Percentiles rank a stretch among this genome's conserved stretches.
These are phyloP conservation scores for Rhizopus stolonifer DNA, from an alignment of 371 early-diverging fungal species.

Conservation along the genomic window DNA sequence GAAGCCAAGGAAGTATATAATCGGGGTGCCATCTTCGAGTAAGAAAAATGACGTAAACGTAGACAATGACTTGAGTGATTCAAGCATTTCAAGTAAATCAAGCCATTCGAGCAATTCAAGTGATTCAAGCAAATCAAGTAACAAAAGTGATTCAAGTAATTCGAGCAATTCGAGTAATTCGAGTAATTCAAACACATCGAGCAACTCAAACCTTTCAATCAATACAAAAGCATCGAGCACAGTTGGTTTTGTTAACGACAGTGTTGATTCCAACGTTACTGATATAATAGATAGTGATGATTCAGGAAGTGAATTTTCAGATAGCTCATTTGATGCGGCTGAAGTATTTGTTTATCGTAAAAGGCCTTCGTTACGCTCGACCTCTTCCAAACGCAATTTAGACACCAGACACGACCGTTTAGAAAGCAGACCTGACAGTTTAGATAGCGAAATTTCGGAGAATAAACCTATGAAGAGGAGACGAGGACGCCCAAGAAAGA, in stretches of 20 bases:
- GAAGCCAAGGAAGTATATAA: no score
- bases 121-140: no score
- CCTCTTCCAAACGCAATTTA: background rate
- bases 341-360: background rate
- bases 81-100: no score
- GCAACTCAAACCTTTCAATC: background rate
- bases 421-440: background rate
- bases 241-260: background rate
- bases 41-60: no score
- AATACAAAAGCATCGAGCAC: background rate
- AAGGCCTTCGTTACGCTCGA: background rate
- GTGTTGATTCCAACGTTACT: background rate
- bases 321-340: background rate
- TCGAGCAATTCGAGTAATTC: no score
- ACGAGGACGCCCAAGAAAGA: background rate
- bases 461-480: no score
- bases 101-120: no score
- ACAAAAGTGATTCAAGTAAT: no score
- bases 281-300: background rate
- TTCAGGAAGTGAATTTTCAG: background rate
- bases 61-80: no score
- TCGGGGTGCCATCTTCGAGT: no score
- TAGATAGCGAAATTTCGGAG: background rate
- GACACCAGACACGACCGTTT: background rate
- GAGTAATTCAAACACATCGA: no score